Base-by-base conservation (phyloP, 805 yeast species). In the Wickerhamomyces sydowiorum region DNA sequence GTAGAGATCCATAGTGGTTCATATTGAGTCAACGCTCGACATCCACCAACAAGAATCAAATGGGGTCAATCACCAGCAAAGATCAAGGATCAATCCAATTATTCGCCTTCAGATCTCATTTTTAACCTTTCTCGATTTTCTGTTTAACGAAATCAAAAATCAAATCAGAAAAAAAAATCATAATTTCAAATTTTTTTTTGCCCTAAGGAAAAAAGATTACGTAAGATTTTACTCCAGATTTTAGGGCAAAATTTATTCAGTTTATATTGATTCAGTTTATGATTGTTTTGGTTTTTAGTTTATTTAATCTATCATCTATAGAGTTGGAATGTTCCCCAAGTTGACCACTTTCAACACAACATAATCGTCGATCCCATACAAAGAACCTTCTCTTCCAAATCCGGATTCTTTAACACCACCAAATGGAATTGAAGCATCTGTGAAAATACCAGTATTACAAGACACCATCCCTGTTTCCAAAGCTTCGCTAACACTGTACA, bases 351-450 rank as follows among this genome's bases (percentile, higher is more conserved):
- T 78, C 40, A 75, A 61, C 15, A 72, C 71, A 30, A 73, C 66
- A 55, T 77, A 78, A 56, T 80, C 86, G 27, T 78, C 83, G 46
- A 81, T 59, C 29, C 86, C 87, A 51, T 70, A 70, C 41, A 72
- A 59, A 1, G 82, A 75, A 15, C 86, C 86, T 59, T 81, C 87
- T 60, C 86, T 73, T 27, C 87, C 87, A 56, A 78, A 79, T 0
- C 87, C 87, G 21, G 82, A 75, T 52, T 78, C 78, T 50, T 78
- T 77, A 37, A 80, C 66, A 42, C 87, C 87, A 27, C 87, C 78
- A 45, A 73, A 73, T 47, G 85, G 84, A 37, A 78, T 53, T 5
- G 81, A 64, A 25, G 73, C 69, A 47, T 76, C 82, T 6, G 80
- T 71, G 56, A 76, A 74, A 3, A 74, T 51, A 40, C 82, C 82